These are phyloP conservation scores for Hericium erinaceus DNA, from an alignment of 768 basidiomycete species.

Conservation along the genomic window DNA sequence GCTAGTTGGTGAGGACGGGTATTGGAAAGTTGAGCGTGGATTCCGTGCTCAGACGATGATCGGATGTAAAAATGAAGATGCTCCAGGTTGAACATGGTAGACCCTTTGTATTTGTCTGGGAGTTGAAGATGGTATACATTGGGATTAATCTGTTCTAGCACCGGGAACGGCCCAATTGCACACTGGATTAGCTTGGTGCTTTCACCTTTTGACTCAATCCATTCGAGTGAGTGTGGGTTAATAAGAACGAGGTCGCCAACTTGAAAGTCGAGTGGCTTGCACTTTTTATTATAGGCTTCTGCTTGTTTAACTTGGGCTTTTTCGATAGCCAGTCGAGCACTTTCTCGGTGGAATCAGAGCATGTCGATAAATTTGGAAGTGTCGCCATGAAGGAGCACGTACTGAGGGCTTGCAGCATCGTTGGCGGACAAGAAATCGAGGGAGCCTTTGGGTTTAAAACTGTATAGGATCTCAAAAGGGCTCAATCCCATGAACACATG, in stretches of 20 bases:
- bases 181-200: constrained; percentile 17
- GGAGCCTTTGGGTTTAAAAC: constrained; percentile 5
- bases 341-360: not conserved
- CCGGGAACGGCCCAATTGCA: constrained; percentile 17
- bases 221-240: constrained; percentile 15
- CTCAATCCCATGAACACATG: constrained; percentile 10
- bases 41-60: not conserved
- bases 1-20: too few species aligned
- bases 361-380: not conserved
- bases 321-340: constrained; percentile 8
- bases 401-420: not conserved
- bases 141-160: constrained; percentile 16
- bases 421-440: not conserved
- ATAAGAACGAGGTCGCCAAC: constrained; percentile 16
- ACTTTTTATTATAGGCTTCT: constrained; percentile 11
- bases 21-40: too few species aligned
- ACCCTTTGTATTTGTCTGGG: constrained; percentile 13
- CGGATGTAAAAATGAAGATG: constrained; percentile 16
- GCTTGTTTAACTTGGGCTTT: constrained; percentile 9
- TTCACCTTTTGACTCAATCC: constrained; percentile 9
- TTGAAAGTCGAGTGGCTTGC: constrained; percentile 7
- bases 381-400: not conserved
- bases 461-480: constrained; percentile 14
- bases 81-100: constrained; percentile 17
- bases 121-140: constrained; percentile 15